These are phyloP conservation scores for Aspergillus pseudoglaucus DNA, from an alignment of 2,329 filamentous ascomycete species.

Conservation along the genomic window DNA sequence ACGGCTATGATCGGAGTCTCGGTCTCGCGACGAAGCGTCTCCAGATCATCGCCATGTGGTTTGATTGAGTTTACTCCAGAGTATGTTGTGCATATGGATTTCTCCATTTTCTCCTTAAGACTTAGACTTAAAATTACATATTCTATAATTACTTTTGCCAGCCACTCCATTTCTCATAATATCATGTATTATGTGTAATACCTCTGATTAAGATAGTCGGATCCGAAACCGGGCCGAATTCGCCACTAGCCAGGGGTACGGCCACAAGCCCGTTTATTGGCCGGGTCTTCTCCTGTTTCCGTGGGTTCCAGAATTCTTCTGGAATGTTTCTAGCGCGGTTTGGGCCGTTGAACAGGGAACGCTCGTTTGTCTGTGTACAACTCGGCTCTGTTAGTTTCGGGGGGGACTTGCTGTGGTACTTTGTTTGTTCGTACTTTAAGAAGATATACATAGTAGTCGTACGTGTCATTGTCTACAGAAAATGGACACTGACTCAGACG, in stretches of 20 bases:
- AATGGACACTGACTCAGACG: too few species aligned
- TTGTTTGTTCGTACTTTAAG: too few species aligned
- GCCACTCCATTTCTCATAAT: too few species aligned
- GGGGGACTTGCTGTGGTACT: not conserved
- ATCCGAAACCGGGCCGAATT: not conserved
- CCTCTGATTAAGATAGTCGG: too few species aligned
- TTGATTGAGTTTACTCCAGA: not conserved
- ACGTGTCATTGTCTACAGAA: too few species aligned
- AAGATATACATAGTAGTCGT: too few species aligned
- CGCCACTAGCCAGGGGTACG: not conserved
- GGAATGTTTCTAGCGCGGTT: conserved; percentile 25
- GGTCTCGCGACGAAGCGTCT: not conserved
- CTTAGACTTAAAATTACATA: too few species aligned
- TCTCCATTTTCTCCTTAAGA: too few species aligned
- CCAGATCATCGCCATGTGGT: not conserved
- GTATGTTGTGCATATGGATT: not conserved
- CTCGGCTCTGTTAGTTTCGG: not conserved
- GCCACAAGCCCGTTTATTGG: not conserved
- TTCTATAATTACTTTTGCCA: too few species aligned
- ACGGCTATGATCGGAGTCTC: too few species aligned
- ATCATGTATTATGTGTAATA: too few species aligned
- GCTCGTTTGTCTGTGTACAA: not conserved
- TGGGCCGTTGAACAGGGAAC: not conserved
- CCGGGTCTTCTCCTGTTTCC: conserved; percentile 4
- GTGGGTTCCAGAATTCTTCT: conserved; percentile 28